Base-by-base conservation (phyloP, 2,329 filamentous ascomycete species). In the Ophiostoma sp. region DNA sequence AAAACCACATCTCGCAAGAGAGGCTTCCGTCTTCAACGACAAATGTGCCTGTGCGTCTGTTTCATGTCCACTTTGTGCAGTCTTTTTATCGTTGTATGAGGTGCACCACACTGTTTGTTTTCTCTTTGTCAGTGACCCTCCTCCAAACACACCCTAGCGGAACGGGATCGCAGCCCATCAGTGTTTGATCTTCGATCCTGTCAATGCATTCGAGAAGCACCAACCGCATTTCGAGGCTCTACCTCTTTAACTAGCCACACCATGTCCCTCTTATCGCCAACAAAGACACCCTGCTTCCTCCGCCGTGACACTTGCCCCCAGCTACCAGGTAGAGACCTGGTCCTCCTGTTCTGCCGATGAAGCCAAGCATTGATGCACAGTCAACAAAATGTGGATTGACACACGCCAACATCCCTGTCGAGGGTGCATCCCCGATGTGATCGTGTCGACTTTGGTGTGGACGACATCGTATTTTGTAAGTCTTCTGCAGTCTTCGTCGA, bases 171-270 rank as follows among this genome's bases (percentile, higher is more conserved):
- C 36, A 39, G 31, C 3, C 3, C 31, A 22, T 63, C 31, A 39
- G 59, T 64, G 59, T 64, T 64, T 64, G 59, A 64, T 64, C 33
- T 22, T 39, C 59, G n/a, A 39, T 64, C 59, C 59, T 25, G 59
- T 25, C 59, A 42, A 63, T 64, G 59, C 59, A n/a, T 33, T 33
- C 22, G 15, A 48, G 15, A 48, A 48, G 42, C 12, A 48, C 15
- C 42, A 48, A 48, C 50, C 50, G 22, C 22, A 55, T 55, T 55
- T 7, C 25, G 55, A 17, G 28, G 9, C 28, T 12, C 22, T 1
- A 31, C 15, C 5, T 57, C 25, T 31, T 28, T 28, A 15, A 19
- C 25, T 0, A 17, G 22, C 11, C 25, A 31, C 52, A 57, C 52
- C 22, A 55, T 55, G 2, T 9, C 50, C 9, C 5, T n/a, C 12